Evolutionary conservation across 495 filamentous ascomycete genomes (phyloP), one percentile per base, ranked within the genome.

Genomic region (Cairneyella variabilis): DNA sequence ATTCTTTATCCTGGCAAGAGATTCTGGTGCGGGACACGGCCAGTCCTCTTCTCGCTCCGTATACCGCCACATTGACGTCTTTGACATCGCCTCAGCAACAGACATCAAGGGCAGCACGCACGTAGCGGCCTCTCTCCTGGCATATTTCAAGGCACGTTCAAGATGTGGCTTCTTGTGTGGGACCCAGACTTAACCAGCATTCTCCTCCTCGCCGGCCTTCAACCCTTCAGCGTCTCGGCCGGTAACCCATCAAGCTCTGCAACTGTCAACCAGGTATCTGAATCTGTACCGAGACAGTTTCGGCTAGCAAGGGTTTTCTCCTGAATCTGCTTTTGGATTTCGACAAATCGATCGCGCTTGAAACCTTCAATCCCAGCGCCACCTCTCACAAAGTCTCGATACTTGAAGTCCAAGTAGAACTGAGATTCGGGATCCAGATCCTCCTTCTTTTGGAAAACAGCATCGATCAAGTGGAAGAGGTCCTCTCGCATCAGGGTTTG

Each of bases 31-130:
- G 26, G 89, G 88, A 2, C 78, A 74, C 40, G 86, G 86, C 6
- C 66, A 76, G 48, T 63, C 67, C 4, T 60, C 68, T 26, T 71
- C 82, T 1, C 56, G 69, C 46, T 84, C 79, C 27, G 58, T 83
- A 9, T 90, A 90, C 67, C 83, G 88, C 18, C 85, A 90, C 50
- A 80, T 82, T 20, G 88, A 91, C 61, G 68, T 93, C 14, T 80
- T 91, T 64, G 83, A 86, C 56, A 78, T 91, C 55, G 58, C 67
- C 39, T 54, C 56, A 0, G 83, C 82, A n/a, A 90, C 86, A 0
- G 72, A 90, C 70, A 72, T 91, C 60, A 82, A 79, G 63, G 76
- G 77, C 1, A 18, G 56, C 8, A 54, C 55, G 12, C 73, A 68
- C 30, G 76, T 38, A 0, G 12, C 14, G n/a, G 36, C 14, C 20